Base-by-base conservation (phyloP, 495 filamentous ascomycete genomes). In the Aspergillus nanangensis region DNA sequence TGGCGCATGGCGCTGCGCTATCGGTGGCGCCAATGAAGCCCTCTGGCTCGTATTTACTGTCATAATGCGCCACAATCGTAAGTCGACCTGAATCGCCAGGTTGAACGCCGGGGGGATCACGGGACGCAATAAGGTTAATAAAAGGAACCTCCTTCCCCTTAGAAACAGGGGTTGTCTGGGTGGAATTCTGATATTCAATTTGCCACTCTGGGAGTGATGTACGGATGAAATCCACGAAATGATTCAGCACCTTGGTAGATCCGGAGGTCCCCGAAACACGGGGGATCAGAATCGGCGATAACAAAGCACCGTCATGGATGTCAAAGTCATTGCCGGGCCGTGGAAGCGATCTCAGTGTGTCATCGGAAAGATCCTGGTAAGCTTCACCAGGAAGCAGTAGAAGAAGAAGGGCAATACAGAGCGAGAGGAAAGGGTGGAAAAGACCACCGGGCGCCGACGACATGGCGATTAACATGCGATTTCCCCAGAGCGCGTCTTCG, bases 21-120 rank as follows among this genome's bases (percentile, higher is more conserved):
- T 98, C 93, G 19, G 83, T 91, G 0, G 90, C 93, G 5, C 93
- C 93, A 41, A 98, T 89, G 62, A 98, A 98, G 0, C 90, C 93
- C 48, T 83, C 64, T 0, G 94, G 94, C 8, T 73, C 70, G 21
- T 88, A 72, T 66, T 93, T 86, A 61, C 81, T 88, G 55, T 98
- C 93, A 68, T 95, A 98, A 69, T 98, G 93, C 35, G 93, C 93
- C 18, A 90, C 94, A 23, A 97, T 74, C 9, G 89, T 90, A 56
- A 97, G 63, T 19, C 90, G 66, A 17, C 83, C 85, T 11, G 90
- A 80, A 44, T 96, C 84, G 1, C 89, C 92, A 2, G 69, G 60
- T 3, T 66, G 53, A 2, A 81, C 69, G 81, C 88, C 89, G 2
- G 93, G 93, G 19, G 93, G 93, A 62, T 98, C 92, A 41, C 90